These are phyloP conservation scores for Dactylonectria macrodidyma DNA, from an alignment of 2,329 filamentous ascomycete species.

Conservation along the genomic window DNA sequence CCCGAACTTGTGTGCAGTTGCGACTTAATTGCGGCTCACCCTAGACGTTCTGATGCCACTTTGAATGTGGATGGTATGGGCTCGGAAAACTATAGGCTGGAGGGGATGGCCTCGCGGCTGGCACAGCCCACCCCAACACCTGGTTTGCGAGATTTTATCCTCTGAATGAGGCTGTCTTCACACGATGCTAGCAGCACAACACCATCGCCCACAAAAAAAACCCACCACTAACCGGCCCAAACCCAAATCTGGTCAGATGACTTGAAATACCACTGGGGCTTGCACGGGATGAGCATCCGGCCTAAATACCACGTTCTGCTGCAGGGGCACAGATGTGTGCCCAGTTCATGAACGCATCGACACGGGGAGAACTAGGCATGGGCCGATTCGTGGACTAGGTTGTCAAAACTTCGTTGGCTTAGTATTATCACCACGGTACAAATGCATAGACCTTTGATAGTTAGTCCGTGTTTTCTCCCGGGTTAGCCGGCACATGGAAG, in stretches of 20 bases:
- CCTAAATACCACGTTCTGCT: constrained; percentile 34
- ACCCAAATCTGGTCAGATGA: constrained; percentile 37
- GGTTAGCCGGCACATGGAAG: constrained; percentile 37
- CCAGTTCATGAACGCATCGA: constrained; percentile 33
- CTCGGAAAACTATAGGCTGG: constrained; percentile 31
- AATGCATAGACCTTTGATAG: constrained; percentile 31
- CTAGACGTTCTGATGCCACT: constrained; percentile 38
- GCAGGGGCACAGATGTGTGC: constrained; percentile 31
- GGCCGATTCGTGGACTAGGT: constrained; percentile 38
- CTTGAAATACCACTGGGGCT: constrained; percentile 32
- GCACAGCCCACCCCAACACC: constrained; percentile 39
- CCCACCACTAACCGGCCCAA: constrained; percentile 31
- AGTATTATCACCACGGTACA: constrained; percentile 38
- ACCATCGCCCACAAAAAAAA: constrained; percentile 31
- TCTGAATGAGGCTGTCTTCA: constrained; percentile 23
- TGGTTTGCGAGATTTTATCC: constrained; percentile 35
- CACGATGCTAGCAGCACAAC: constrained; percentile 27
- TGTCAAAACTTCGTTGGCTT: constrained; percentile 36
- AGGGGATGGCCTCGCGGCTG: constrained; percentile 25
- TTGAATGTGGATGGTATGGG: constrained; percentile 36
- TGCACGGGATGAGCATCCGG: constrained; percentile 32
- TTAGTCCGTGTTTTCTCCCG: constrained; percentile 34
- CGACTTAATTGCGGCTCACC: constrained; percentile 40
- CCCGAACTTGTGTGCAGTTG: constrained; percentile 31
- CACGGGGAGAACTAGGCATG: constrained; percentile 33